phyloP scores from a whole-genome alignment of 2,329 filamentous ascomycete species.

The Epichloe hybrida region DNA sequence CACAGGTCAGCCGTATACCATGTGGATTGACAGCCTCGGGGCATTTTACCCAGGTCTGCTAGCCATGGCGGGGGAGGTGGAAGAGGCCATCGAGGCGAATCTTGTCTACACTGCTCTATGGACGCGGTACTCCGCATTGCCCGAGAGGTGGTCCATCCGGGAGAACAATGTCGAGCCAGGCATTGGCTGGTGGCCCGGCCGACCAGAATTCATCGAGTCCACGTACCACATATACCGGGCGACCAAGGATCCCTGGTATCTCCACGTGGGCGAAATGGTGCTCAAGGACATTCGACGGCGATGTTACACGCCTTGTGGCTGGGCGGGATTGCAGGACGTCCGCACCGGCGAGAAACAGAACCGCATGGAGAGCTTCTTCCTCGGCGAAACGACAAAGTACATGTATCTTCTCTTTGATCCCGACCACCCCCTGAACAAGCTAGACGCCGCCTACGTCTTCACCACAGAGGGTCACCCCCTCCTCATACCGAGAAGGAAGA shows the following conservation, averaged over 20 bases:
- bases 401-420: conserved; percentile 82
- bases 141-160: conserved; percentile 83
- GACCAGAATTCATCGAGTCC: conserved; percentile 94
- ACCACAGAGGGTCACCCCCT: conserved; percentile 93
- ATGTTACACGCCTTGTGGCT: conserved; percentile 85
- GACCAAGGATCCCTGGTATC: conserved; percentile 89
- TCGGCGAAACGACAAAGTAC: conserved; percentile 94
- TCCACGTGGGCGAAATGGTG: conserved; percentile 93
- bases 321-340: conserved; percentile 79
- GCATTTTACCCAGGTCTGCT: conserved; percentile 91
- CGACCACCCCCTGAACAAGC: conserved; percentile 76
- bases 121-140: conserved; percentile 87
- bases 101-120: conserved; percentile 85
- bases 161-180: conserved; percentile 75
- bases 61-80: conserved; percentile 72
- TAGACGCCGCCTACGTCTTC: conserved; percentile 84
- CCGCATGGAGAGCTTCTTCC: conserved; percentile 97
- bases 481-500: conserved; percentile 48
- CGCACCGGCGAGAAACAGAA: conserved; percentile 75
- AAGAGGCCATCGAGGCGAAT: conserved; percentile 83
- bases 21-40: conserved; percentile 87
- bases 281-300: conserved; percentile 74
- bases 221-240: conserved; percentile 93
- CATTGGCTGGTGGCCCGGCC: conserved; percentile 86
- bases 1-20: conserved; percentile 76